A percentile compares a stretch with the other conserved stretches of the same genome.
phyloP scores from a whole-genome alignment of 1,139 yeast genomes.

The Nematodospora anomalae region DNA sequence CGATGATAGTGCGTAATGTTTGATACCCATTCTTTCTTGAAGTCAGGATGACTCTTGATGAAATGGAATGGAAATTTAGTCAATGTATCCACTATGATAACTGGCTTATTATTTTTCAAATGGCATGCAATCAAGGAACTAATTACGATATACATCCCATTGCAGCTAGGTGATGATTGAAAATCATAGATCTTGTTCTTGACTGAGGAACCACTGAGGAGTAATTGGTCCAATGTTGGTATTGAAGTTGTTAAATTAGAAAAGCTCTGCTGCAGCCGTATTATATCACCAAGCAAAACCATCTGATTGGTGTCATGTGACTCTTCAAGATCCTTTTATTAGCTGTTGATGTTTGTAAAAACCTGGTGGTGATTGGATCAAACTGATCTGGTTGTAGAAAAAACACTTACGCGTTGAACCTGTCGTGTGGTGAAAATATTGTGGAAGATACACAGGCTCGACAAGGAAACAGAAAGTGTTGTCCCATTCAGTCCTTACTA shows the following conservation, averaged over 20 bases:
- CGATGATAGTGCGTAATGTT: constrained; percentile 15
- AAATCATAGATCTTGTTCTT: constrained; percentile 33
- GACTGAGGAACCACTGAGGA: constrained; percentile 13
- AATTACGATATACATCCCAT: constrained; percentile 24
- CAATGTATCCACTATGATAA: constrained; percentile 33
- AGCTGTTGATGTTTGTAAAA: too few relatives aligned
- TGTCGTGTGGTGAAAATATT: not conserved
- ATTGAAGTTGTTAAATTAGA: constrained; percentile 25
- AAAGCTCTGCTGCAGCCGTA: constrained; percentile 12
- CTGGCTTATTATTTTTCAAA: constrained; percentile 19
- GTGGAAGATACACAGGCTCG: not conserved
- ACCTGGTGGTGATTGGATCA: too few relatives aligned
- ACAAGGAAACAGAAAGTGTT: too few relatives aligned
- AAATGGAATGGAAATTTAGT: constrained; percentile 30
- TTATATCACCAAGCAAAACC: constrained; percentile 13
- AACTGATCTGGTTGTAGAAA: not conserved
- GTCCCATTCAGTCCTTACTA: too few relatives aligned
- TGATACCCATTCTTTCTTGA: constrained; percentile 13
- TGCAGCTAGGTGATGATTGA: constrained; percentile 38
- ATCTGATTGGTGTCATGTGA: constrained; percentile 2
- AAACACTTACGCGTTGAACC: not conserved
- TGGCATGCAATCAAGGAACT: constrained; percentile 31
- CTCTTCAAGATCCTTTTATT: too few relatives aligned
- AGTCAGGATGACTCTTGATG: constrained; percentile 21
- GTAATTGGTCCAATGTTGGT: constrained; percentile 27